These are phyloP conservation scores for Aspergillus carlsbadensis DNA, from an alignment of 495 filamentous ascomycete species.

Conservation along the genomic window DNA sequence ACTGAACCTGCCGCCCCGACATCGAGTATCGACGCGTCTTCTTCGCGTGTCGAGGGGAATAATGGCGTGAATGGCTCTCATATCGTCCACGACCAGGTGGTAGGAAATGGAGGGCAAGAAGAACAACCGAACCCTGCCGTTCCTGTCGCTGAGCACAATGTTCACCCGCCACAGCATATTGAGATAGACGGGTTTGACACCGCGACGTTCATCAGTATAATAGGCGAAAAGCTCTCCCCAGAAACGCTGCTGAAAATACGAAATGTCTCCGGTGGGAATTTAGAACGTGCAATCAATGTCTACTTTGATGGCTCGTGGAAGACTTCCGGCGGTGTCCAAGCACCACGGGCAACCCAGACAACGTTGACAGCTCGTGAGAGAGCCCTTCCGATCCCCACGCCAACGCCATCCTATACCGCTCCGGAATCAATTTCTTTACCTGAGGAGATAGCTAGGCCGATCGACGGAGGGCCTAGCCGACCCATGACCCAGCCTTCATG, in stretches of 20 bases:
- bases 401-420: not conserved
- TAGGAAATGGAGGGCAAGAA: not conserved
- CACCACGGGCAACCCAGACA: constrained; percentile 8
- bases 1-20: constrained; percentile 1
- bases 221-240: constrained; percentile 61
- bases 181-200: constrained; percentile 58
- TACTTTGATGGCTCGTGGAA: constrained; percentile 96
- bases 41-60: constrained; percentile 3
- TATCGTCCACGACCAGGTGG: not conserved
- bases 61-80: not conserved
- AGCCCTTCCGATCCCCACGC: constrained; percentile 1
- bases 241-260: constrained; percentile 52
- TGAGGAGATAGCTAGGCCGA: not conserved
- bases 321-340: constrained; percentile 22
- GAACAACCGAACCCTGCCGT: not conserved
- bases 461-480: constrained; percentile 12
- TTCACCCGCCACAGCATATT: not conserved
- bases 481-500: constrained; percentile 52
- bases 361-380: constrained; percentile 16
- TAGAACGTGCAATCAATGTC: constrained; percentile 74
- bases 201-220: constrained; percentile 64
- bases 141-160: not conserved
- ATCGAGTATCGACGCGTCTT: constrained; percentile 25
- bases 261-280: constrained; percentile 56
- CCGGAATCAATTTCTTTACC: no score